Conservation (phyloP, 129 eudicot species). For the Artemisia annua region DNA sequence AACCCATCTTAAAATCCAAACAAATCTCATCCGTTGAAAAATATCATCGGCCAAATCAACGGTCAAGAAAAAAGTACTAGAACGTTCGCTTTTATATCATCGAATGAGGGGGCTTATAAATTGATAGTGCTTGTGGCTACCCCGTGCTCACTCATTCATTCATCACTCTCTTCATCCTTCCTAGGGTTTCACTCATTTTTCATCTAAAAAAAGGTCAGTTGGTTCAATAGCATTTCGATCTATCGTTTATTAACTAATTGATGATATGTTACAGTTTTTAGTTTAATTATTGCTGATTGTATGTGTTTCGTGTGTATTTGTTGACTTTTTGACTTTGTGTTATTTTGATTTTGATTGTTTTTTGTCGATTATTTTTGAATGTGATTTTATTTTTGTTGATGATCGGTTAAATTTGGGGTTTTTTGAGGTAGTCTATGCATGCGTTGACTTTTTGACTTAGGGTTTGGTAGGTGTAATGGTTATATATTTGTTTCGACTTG, state of each 20-base stretch:
- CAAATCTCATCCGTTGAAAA: slow-evolving; percentile 28
- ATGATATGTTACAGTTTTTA: neutral
- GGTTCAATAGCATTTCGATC: slow-evolving; percentile 1
- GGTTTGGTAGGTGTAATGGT: neutral
- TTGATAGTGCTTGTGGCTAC: slow-evolving; percentile 31
- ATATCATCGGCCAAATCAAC: slow-evolving; percentile 20
- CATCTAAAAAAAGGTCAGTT: slow-evolving; percentile 21
- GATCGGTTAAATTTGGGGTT: neutral
- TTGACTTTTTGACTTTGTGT: too few species aligned
- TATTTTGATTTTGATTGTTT: too few species aligned
- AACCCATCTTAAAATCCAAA: slow-evolving; percentile 18
- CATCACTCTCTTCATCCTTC: slow-evolving; percentile 7
- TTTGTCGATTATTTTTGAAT: neutral
- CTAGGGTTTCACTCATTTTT: slow-evolving; percentile 24
- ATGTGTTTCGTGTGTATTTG: too few species aligned
- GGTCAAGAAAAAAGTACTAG: slow-evolving; percentile 26
- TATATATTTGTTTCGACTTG: neutral
- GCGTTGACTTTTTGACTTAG: slow-evolving; percentile 3
- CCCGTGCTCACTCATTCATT: slow-evolving; percentile 32
- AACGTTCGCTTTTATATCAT: slow-evolving; percentile 25
- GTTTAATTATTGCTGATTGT: neutral
- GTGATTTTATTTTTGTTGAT: neutral
- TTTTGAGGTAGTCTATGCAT: neutral
- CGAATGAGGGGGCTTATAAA: slow-evolving; percentile 20
- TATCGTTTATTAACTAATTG: neutral